Percentiles rank a stretch among this genome's conserved stretches.
phyloP scores from a whole-genome alignment of 2,329 filamentous ascomycete genomes.

The Neoscytalidium dimidiatum region DNA sequence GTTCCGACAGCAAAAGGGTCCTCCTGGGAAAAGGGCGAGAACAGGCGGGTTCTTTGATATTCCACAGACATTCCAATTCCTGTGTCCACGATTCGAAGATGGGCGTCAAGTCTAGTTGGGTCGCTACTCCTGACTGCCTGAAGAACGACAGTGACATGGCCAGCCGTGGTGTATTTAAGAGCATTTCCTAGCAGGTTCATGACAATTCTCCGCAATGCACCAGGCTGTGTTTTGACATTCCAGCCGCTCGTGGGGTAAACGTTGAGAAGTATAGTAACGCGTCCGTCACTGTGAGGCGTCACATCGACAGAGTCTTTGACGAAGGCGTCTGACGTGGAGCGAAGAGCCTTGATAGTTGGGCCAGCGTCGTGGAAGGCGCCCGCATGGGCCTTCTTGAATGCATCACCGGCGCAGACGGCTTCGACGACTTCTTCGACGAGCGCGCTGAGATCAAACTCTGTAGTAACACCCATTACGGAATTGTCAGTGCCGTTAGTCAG shows the following conservation, averaged over 20 bases:
- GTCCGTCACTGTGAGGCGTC: neutral
- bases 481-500: constrained; percentile 9
- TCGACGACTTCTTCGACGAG: constrained; percentile 20
- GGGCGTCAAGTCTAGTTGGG: neutral
- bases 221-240: constrained; percentile 36
- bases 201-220: constrained; percentile 54
- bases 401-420: constrained; percentile 19
- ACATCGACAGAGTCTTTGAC: constrained; percentile 17
- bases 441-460: constrained; percentile 18
- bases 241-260: constrained; percentile 14
- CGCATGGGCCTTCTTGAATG: constrained; percentile 20
- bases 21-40: constrained; percentile 23
- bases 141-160: neutral
- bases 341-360: constrained; percentile 5
- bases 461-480: constrained; percentile 18
- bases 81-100: constrained; percentile 21
- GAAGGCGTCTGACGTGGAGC: constrained; percentile 16
- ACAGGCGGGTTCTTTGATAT: constrained; percentile 21
- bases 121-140: constrained; percentile 9
- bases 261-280: constrained; percentile 16
- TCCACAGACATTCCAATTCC: constrained; percentile 23
- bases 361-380: constrained; percentile 15
- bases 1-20: constrained; percentile 22
- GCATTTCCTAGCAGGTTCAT: constrained; percentile 67
- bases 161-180: constrained; percentile 57